Evolutionary conservation across 108 stramenopile genomes (phyloP).

Genomic region (Cylindrotheca fusiformis): DNA sequence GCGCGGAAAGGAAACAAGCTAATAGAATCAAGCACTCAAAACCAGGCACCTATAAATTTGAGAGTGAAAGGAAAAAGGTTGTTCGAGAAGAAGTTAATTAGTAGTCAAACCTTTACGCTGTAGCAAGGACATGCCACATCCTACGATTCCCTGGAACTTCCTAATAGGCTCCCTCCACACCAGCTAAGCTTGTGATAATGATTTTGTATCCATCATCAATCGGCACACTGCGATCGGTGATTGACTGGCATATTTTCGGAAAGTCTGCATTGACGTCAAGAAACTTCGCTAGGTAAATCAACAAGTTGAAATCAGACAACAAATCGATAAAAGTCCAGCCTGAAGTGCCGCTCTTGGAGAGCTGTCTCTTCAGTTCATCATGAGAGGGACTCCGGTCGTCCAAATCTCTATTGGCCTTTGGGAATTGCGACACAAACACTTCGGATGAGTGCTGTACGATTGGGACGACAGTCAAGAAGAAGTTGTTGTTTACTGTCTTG

Average conservation of each 20-base stretch:
- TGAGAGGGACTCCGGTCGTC: constrained; percentile 64
- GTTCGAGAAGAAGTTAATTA: constrained; percentile 78
- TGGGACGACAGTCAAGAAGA: constrained; percentile 93
- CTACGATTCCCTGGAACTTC: neutral
- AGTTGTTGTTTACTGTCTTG: constrained; percentile 92
- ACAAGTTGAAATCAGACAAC: constrained; percentile 90
- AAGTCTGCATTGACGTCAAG: constrained; percentile 77
- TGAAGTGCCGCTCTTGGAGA: constrained; percentile 76
- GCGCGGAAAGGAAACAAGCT: constrained; percentile 84
- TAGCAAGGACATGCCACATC: neutral
- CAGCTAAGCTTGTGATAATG: constrained; percentile 84
- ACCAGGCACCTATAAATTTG: constrained; percentile 60
- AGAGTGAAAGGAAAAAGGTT: constrained; percentile 66
- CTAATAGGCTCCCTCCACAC: constrained; percentile 56
- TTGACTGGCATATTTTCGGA: constrained; percentile 80
- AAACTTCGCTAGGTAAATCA: constrained; percentile 85
- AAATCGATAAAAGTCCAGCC: constrained; percentile 93
- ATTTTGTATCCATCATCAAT: constrained; percentile 94
- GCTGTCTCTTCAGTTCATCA: constrained; percentile 87
- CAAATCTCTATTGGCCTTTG: constrained; percentile 80
- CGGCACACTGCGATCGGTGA: constrained; percentile 71
- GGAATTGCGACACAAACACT: constrained; percentile 82
- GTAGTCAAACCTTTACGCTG: constrained; percentile 1
- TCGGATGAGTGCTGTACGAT: constrained; percentile 90
- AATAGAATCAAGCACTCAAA: constrained; percentile 84